phyloP scores from a whole-genome alignment of 2,329 filamentous ascomycete species.

The Ceratocystis eucalypticola region DNA sequence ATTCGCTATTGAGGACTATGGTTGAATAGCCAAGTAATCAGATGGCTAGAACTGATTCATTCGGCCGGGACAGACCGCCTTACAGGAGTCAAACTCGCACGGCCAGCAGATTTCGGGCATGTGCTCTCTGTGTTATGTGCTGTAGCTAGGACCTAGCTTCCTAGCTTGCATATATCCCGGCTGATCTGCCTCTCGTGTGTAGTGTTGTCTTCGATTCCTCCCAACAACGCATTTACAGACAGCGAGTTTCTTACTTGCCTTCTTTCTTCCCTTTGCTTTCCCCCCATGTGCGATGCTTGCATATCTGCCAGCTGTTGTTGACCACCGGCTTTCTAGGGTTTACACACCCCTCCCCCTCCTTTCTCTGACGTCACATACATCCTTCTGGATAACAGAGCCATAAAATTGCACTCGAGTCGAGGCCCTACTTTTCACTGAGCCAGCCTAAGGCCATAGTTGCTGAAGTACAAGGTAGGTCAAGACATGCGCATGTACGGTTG shows the following conservation, averaged over 20 bases:
- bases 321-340: background rate
- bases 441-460: background rate
- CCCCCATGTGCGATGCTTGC: background rate
- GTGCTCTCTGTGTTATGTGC: background rate
- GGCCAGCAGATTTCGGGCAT: background rate
- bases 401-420: background rate
- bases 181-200: background rate
- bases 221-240: background rate
- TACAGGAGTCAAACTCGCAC: background rate
- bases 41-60: background rate
- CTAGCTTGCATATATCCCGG: background rate
- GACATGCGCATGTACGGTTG: background rate
- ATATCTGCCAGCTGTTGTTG: background rate
- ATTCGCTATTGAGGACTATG: too few relatives aligned
- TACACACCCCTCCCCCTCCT: too few relatives aligned
- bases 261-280: too few relatives aligned
- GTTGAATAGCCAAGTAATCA: too few relatives aligned
- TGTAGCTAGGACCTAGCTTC: too few relatives aligned
- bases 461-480: background rate
- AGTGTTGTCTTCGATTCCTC: background rate
- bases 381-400: background rate
- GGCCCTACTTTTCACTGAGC: background rate
- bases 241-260: background rate
- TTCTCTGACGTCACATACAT: background rate
- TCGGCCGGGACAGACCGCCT: conserved; percentile 5